These are phyloP conservation scores for Apiospora saccharicola DNA, from an alignment of 2,329 filamentous ascomycete genomes.

Conservation along the genomic window DNA sequence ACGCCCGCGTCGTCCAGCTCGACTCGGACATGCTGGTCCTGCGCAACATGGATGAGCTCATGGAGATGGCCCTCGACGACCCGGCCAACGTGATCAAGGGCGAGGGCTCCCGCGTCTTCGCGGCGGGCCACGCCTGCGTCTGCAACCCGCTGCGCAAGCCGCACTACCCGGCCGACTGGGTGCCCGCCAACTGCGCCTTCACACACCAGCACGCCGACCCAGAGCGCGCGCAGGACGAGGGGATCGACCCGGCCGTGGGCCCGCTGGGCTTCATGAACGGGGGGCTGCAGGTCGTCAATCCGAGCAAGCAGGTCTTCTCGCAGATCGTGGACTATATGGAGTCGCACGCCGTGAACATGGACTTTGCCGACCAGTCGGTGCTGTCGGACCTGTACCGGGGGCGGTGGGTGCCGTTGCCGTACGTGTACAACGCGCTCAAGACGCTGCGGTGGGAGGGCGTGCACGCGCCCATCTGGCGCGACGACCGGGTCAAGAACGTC, in stretches of 20 bases:
- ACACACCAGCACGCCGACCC: constrained; percentile 59
- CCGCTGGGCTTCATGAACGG: constrained; percentile 63
- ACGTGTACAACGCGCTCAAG: constrained; percentile 70
- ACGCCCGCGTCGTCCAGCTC: constrained; percentile 80
- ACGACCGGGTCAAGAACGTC: constrained; percentile 65
- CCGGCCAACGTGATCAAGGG: constrained; percentile 41
- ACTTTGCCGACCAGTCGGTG: constrained; percentile 67
- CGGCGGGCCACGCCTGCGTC: constrained; percentile 83
- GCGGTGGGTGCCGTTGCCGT: constrained; percentile 66
- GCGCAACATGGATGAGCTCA: constrained; percentile 90
- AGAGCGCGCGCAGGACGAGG: constrained; percentile 53
- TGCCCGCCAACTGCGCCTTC: constrained; percentile 64
- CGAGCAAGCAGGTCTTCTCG: constrained; percentile 54
- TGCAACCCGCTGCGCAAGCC: constrained; percentile 82
- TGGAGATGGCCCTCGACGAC: constrained; percentile 78
- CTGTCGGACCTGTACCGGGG: constrained; percentile 62
- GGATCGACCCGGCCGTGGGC: constrained; percentile 52
- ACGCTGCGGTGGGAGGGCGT: constrained; percentile 62
- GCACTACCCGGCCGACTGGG: constrained; percentile 80
- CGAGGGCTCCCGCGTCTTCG: constrained; percentile 73
- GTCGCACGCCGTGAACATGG: constrained; percentile 53
- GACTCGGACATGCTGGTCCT: constrained; percentile 89
- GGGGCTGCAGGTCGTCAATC: constrained; percentile 65
- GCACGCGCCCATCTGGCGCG: constrained; percentile 64
- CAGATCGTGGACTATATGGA: constrained; percentile 61